These are phyloP conservation scores for Apiospora rasikravindrae DNA, from an alignment of 2,329 filamentous ascomycete species.

Conservation along the genomic window DNA sequence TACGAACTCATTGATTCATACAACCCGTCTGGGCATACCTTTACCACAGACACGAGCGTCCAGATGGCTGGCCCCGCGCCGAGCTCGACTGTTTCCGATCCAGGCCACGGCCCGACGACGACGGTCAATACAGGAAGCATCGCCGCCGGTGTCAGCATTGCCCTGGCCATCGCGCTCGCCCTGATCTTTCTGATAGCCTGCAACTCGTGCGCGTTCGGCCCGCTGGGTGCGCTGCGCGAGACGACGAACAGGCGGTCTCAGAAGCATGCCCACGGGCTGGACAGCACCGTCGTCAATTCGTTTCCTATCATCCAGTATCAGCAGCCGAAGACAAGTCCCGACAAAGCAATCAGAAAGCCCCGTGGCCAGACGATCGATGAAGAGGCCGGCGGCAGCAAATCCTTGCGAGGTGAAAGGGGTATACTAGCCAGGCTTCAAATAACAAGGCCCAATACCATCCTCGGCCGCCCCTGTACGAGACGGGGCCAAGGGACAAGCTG, in stretches of 20 bases:
- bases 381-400: background rate
- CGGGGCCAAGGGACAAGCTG: background rate
- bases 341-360: background rate
- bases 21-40: no score
- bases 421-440: background rate
- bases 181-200: background rate
- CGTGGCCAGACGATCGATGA: background rate
- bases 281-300: background rate
- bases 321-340: no score
- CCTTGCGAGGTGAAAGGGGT: background rate
- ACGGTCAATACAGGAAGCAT: background rate
- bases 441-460: constrained; percentile 14
- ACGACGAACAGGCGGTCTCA: background rate
- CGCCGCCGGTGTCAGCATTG: background rate
- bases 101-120: no score
- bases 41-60: background rate
- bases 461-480: background rate
- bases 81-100: background rate
- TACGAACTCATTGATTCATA: background rate
- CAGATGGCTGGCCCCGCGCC: background rate
- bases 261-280: background rate
- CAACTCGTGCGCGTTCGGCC: background rate
- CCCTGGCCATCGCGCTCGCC: constrained; percentile 1
- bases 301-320: background rate
- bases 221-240: background rate